These are phyloP conservation scores for Nakazawaea pomicola DNA, from an alignment of 805 yeast genomes.

Conservation along the genomic window DNA sequence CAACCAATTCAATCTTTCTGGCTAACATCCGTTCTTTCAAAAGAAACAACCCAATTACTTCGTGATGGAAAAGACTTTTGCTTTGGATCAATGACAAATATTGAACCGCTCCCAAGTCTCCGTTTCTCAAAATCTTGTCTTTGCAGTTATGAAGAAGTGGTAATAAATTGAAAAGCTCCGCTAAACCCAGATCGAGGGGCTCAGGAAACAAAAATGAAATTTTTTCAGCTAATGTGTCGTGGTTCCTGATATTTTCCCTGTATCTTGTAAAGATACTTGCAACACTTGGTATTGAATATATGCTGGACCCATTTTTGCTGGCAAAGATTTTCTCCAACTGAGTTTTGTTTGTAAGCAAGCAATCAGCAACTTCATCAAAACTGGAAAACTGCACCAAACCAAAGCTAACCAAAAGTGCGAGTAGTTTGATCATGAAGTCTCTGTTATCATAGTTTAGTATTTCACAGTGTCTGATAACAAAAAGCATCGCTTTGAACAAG, in stretches of 20 bases:
- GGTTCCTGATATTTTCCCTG: too few relatives aligned
- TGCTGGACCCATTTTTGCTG: too few relatives aligned
- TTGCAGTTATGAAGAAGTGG: not conserved
- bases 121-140: not conserved
- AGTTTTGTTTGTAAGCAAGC: constrained; percentile 18
- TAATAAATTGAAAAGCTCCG: too few relatives aligned
- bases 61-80: not conserved
- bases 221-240: too few relatives aligned
- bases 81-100: not conserved
- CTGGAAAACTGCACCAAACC: constrained; percentile 18
- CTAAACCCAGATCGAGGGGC: too few relatives aligned
- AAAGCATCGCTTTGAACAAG: constrained; percentile 12
- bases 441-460: constrained; percentile 16
- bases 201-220: too few relatives aligned
- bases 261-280: too few relatives aligned
- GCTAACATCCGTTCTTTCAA: not conserved
- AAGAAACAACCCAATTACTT: not conserved
- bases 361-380: constrained; percentile 18
- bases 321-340: too few relatives aligned
- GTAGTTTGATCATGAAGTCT: constrained; percentile 18
- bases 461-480: constrained; percentile 15
- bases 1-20: too few relatives aligned
- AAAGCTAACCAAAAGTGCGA: constrained; percentile 18
- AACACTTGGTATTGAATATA: too few relatives aligned
- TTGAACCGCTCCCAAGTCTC: not conserved